Evolutionary conservation across 352 stramenopile genomes (phyloP).

Genomic region (Phytophthora constricta): DNA sequence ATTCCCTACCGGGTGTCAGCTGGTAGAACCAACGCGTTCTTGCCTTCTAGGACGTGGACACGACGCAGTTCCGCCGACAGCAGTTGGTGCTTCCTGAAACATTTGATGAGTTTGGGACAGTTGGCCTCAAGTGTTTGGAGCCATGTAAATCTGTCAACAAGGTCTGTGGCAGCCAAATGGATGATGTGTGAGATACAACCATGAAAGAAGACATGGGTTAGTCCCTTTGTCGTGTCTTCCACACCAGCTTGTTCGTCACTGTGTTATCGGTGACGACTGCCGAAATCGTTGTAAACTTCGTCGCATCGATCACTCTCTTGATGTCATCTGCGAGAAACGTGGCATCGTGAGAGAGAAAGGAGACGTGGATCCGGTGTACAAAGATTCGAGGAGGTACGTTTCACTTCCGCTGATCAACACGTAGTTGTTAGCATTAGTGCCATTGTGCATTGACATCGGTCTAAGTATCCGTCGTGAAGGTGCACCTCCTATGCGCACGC

Average conservation of each 20-base stretch:
- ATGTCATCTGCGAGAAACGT: constrained; percentile 4
- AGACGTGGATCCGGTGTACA: constrained; percentile 7
- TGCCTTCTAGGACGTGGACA: too few relatives aligned
- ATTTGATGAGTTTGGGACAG: constrained; percentile 5
- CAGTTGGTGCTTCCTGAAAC: constrained; percentile 20
- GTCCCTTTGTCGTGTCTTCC: not conserved
- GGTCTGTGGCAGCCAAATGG: constrained; percentile 8
- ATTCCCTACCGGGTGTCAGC: too few relatives aligned
- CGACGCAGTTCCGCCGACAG: too few relatives aligned
- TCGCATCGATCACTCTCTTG: not conserved
- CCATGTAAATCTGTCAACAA: not conserved
- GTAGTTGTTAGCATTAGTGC: not conserved
- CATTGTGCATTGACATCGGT: constrained; percentile 13
- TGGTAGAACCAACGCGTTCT: too few relatives aligned
- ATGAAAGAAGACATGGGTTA: constrained; percentile 3
- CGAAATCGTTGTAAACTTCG: not conserved
- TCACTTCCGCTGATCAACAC: not conserved
- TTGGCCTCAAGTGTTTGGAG: not conserved
- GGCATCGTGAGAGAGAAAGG: not conserved
- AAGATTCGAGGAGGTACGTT: constrained; percentile 1
- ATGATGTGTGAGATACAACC: constrained; percentile 14
- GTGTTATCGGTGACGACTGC: constrained; percentile 23
- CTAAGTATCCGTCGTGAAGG: constrained; percentile 2
- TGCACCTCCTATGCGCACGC: not conserved
- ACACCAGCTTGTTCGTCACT: not conserved